phyloP scores from a whole-genome alignment of 225 moss, liverwort and hornwort genomes.

The Lunularia cruciata region DNA sequence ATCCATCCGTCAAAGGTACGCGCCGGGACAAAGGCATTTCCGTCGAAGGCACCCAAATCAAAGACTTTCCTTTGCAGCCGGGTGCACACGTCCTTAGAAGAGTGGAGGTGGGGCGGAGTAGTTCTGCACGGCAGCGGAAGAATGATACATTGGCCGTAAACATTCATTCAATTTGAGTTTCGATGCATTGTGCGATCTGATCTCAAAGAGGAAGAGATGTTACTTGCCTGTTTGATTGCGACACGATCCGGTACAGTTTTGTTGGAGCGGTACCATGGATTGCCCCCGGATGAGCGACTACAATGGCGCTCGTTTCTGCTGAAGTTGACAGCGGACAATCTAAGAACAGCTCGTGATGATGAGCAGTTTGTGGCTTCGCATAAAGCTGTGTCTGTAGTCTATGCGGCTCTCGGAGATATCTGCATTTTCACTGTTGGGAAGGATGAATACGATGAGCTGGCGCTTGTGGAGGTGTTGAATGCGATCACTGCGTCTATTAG shows the following conservation, averaged over 20 bases:
- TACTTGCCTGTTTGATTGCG: slow-evolving; percentile 77
- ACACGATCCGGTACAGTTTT: slow-evolving; percentile 85
- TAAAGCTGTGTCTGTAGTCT: slow-evolving; percentile 91
- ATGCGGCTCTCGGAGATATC: slow-evolving; percentile 81
- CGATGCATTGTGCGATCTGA: too few species aligned
- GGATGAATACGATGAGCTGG: slow-evolving; percentile 93
- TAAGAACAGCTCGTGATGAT: slow-evolving; percentile 80
- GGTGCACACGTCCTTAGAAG: too few species aligned
- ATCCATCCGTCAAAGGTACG: too few species aligned
- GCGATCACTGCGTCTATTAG: slow-evolving; percentile 71
- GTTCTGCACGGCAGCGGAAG: too few species aligned
- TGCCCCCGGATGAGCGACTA: slow-evolving; percentile 76
- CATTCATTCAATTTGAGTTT: too few species aligned
- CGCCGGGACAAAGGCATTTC: too few species aligned
- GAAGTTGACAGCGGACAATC: slow-evolving; percentile 84
- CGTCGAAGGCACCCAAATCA: too few species aligned
- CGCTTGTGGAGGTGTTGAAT: slow-evolving; percentile 80
- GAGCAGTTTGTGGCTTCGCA: slow-evolving; percentile 94
- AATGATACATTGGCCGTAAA: too few species aligned
- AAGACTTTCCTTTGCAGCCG: too few species aligned
- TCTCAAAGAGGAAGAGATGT: slow-evolving; percentile 49
- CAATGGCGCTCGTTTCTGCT: slow-evolving; percentile 92
- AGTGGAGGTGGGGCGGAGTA: too few species aligned
- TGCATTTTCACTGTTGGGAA: slow-evolving; percentile 85
- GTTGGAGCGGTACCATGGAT: slow-evolving; percentile 87